Evolutionary conservation across 768 basidiomycete genomes (phyloP).

Genomic region (Russula sp.): DNA sequence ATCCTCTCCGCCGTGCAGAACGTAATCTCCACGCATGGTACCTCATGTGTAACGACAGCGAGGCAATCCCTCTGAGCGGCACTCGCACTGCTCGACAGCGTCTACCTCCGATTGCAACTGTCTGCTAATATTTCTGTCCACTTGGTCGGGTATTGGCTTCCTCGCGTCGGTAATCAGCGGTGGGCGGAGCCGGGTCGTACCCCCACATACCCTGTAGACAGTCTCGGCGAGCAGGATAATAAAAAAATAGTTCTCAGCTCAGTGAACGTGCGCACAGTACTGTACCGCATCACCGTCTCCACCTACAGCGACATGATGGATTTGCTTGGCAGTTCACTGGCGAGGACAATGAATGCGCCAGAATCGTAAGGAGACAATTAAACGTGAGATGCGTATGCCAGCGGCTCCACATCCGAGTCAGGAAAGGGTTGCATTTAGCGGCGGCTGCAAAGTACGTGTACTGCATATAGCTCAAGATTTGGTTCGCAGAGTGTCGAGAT

Average conservation of each 20-base stretch:
- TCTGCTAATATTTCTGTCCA: constrained; percentile 32
- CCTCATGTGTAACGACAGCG: constrained; percentile 35
- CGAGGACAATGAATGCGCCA: background rate
- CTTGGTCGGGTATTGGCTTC: constrained; percentile 39
- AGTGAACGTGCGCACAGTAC: background rate
- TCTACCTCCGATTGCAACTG: constrained; percentile 28
- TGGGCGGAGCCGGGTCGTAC: constrained; percentile 40
- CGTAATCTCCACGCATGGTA: constrained; percentile 33
- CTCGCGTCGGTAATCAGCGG: constrained; percentile 41
- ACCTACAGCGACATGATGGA: background rate
- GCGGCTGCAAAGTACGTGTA: background rate
- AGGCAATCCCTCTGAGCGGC: constrained; percentile 34
- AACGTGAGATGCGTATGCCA: background rate
- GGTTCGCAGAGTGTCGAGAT: constrained; percentile 7
- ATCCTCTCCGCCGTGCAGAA: constrained; percentile 38
- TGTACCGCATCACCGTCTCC: background rate
- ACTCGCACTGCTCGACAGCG: constrained; percentile 28
- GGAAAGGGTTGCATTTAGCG: background rate
- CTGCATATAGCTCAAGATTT: constrained; percentile 37
- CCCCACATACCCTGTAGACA: constrained; percentile 38
- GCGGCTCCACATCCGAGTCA: background rate
- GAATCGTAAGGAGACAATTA: background rate
- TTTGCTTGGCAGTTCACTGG: constrained; percentile 1
- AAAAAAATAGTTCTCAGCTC: background rate
- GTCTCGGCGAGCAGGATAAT: background rate